These are phyloP conservation scores for Tylopilus intermedius DNA, from an alignment of 768 basidiomycete species.

Conservation along the genomic window DNA sequence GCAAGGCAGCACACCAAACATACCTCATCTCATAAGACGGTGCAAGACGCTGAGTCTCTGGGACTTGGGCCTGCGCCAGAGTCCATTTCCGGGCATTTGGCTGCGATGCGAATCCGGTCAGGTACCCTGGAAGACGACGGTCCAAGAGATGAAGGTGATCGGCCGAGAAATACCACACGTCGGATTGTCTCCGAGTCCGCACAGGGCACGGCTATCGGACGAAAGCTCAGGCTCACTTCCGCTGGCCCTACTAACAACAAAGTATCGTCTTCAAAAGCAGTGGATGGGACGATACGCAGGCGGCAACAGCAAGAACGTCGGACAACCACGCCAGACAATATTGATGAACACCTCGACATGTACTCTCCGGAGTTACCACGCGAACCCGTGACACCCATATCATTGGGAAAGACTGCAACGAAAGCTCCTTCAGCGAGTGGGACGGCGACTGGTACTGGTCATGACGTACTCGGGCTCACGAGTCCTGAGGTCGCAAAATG, in stretches of 20 bases:
- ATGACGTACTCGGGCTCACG: conserved; percentile 41
- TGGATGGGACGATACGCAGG: neutral
- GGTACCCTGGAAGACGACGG: conserved; percentile 5
- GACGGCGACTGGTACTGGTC: neutral
- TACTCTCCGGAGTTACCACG: conserved; percentile 30
- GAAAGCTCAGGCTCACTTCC: conserved; percentile 1
- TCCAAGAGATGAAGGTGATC: neutral
- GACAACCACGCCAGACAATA: conserved; percentile 13
- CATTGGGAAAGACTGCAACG: conserved; percentile 20
- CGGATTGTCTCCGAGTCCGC: conserved; percentile 20
- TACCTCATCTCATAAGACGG: conserved; percentile 8
- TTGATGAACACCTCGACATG: conserved; percentile 14
- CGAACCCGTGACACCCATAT: conserved; percentile 31
- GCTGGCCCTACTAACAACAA: conserved; percentile 2
- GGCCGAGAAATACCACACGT: conserved; percentile 4
- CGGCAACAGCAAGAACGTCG: conserved; percentile 8
- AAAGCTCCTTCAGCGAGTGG: conserved; percentile 7
- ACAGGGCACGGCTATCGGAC: conserved; percentile 4
- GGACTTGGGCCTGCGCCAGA: conserved; percentile 21
- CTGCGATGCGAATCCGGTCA: conserved; percentile 17
- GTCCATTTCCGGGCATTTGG: conserved; percentile 28
- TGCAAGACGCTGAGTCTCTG: conserved; percentile 6
- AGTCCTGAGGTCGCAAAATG: conserved; percentile 52
- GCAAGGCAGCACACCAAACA: conserved; percentile 14
- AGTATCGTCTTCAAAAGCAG: conserved; percentile 7